Base-by-base conservation (phyloP, 116 monocot genomes). In the Zostera marina region DNA sequence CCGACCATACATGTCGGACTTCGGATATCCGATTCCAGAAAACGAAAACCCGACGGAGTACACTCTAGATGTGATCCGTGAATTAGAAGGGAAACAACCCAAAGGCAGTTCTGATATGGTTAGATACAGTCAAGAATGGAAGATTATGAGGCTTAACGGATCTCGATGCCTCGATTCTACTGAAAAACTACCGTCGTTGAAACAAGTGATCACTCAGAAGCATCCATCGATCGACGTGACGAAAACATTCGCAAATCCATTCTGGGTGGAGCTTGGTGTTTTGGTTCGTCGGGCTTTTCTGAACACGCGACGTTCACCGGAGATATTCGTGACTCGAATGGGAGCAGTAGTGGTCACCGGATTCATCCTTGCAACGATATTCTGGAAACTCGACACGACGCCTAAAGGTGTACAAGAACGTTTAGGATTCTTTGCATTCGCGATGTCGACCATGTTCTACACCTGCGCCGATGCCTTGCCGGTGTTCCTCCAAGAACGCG, bases 361-460 rank as follows among this genome's bases (percentile, higher is more conserved):
- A 3, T 53, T 72, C 74, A 74, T 86, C 54, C 78, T 92, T 11
- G 80, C 83, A 39, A 81, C 83, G 44, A 66, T 87, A 23, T 92
- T 80, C 70, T 81, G 68, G 75, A 61, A 63, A 23, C 81, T 87
- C 47, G 82, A 82, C 63, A 46, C 60, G 16, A 76, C 92, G 0
- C 87, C 83, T 1, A 71, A 70, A 43, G 92, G 92, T 8, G 78
- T 71, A 8, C 68, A 70, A 45, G 92, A 87, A 60, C 68, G 92
- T 7, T 67, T 83, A 5, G 87, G 80, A 19, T 83, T 87, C 87
- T 83, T 87, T 53, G 83, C 87, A 23, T 73, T 92, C 59, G 76
- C 74, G 41, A 83, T 87, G 87, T 92, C 92, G 16, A 83, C 87
- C 13, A 92, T 70, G 69, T 87, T 77, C 78, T 92, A 92, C 83